These are phyloP conservation scores for Hibiscus syriacus DNA, from an alignment of 345 rosid genomes.

Conservation along the genomic window DNA sequence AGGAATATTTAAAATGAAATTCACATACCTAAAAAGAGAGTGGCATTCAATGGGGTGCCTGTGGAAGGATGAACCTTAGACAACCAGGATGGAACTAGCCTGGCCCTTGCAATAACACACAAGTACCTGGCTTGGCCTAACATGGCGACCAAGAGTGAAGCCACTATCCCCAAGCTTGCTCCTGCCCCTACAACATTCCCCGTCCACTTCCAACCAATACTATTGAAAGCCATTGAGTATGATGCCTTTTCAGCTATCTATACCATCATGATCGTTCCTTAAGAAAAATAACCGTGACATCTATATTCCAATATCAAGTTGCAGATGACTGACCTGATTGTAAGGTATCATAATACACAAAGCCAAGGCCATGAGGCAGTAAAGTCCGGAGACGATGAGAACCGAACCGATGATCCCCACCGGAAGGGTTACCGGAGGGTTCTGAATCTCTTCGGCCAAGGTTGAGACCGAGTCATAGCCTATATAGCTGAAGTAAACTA, in stretches of 20 bases:
- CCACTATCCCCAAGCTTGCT: conserved; percentile 87
- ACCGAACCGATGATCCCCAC: conserved; percentile 80
- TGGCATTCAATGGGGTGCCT: conserved; percentile 88
- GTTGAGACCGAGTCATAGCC: conserved; percentile 94
- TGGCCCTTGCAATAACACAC: conserved; percentile 82
- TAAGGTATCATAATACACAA: conserved; percentile 77
- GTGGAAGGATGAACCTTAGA: conserved; percentile 93
- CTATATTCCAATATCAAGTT: no score
- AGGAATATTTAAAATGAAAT: no score
- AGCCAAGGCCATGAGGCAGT: no score
- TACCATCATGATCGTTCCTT: neutral
- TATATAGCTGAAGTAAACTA: conserved; percentile 81
- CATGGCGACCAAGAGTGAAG: conserved; percentile 94
- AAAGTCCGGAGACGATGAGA: conserved; percentile 51
- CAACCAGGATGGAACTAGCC: conserved; percentile 77
- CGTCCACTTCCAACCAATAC: conserved; percentile 74
- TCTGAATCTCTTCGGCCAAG: conserved; percentile 86
- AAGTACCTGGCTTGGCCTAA: conserved; percentile 92
- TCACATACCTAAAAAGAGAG: conserved; percentile 77
- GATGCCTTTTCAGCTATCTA: conserved; percentile 56
- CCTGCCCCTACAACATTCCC: conserved; percentile 88
- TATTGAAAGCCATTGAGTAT: conserved; percentile 55
- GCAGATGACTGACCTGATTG: conserved; percentile 41
- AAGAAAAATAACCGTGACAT: no score
- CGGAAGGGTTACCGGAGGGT: conserved; percentile 70